phyloP scores from a whole-genome alignment of 2,329 filamentous ascomycete species.

The Neocucurbitaria cava region DNA sequence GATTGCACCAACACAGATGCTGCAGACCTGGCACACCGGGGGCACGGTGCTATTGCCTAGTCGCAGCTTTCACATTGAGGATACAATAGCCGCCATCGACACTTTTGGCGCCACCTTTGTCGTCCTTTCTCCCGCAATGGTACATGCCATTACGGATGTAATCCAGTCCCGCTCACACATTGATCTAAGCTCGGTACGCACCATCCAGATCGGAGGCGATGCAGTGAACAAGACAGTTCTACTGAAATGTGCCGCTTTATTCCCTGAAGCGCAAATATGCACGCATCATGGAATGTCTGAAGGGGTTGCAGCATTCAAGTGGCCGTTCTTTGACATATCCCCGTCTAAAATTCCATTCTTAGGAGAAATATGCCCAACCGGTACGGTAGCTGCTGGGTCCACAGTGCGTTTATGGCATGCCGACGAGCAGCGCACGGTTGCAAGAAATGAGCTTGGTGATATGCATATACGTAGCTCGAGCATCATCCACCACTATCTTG shows the following conservation, averaged over 20 bases:
- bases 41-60: not conserved
- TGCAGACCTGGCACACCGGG: conserved; percentile 2
- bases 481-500: conserved; percentile 1
- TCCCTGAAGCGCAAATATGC: conserved; percentile 1
- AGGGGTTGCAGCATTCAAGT: not conserved
- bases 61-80: not conserved
- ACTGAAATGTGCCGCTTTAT: not conserved
- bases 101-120: conserved; percentile 1
- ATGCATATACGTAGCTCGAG: conserved; percentile 1
- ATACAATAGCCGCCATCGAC: conserved; percentile 1
- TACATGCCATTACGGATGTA: not conserved
- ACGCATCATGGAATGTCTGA: conserved; percentile 2
- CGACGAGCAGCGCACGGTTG: not conserved
- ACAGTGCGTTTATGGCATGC: not conserved
- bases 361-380: conserved; percentile 1
- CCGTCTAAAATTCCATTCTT: not conserved
- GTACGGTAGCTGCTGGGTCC: not conserved
- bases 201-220: conserved; percentile 3
- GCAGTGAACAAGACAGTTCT: conserved; percentile 1
- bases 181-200: not conserved
- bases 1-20: conserved; percentile 1
- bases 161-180: not conserved
- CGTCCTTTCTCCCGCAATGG: conserved; percentile 3
- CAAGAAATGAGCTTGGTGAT: not conserved
- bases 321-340: not conserved